Evolutionary conservation across 73 alveolate genomes (phyloP).

Genomic region (Paramecium sonneborni): DNA sequence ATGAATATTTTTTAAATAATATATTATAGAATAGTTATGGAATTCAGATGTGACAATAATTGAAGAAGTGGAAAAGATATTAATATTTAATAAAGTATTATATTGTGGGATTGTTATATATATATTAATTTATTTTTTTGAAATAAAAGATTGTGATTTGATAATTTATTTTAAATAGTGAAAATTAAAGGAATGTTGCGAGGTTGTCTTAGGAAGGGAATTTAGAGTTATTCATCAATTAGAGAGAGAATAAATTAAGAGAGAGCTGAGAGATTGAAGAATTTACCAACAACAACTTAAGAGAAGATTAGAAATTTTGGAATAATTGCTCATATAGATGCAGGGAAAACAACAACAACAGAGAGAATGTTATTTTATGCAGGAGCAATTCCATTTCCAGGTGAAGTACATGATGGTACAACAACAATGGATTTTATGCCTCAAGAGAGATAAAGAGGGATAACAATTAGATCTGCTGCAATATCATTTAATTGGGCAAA

Average conservation of each 20-base stretch:
- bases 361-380: slow-evolving; percentile 90
- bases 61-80: no score
- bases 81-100: no score
- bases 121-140: no score
- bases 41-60: no score
- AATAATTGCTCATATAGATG: slow-evolving; percentile 92
- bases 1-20: no score
- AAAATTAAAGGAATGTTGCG: neutral
- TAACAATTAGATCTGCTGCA: slow-evolving; percentile 93
- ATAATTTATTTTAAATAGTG: neutral
- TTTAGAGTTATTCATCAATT: neutral
- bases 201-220: neutral
- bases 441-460: slow-evolving; percentile 89
- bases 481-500: slow-evolving; percentile 85
- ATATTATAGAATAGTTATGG: no score
- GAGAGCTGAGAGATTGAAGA: slow-evolving; percentile 54
- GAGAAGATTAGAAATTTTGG: slow-evolving; percentile 82
- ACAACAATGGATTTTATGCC: slow-evolving; percentile 74
- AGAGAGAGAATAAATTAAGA: slow-evolving; percentile 54
- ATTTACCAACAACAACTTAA: slow-evolving; percentile 68
- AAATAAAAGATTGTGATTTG: no score
- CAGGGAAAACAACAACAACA: slow-evolving; percentile 94
- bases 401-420: slow-evolving; percentile 78
- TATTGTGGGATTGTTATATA: no score
- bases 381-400: slow-evolving; percentile 86